Evolutionary conservation across 257 asterid species (phyloP).

Genomic region (Marsdenia floribunda): DNA sequence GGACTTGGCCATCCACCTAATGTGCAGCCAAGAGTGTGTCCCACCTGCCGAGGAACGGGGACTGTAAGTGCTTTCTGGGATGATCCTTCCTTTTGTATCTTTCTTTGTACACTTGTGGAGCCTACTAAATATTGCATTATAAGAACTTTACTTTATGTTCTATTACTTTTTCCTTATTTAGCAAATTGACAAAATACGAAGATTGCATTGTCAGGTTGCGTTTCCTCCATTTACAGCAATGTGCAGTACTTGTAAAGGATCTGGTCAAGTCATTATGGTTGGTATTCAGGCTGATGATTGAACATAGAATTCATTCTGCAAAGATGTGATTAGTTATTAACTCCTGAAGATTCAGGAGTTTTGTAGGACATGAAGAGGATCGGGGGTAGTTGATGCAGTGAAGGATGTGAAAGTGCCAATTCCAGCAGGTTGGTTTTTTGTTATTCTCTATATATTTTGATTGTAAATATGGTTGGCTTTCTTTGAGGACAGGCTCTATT

Average conservation of each 20-base stretch:
- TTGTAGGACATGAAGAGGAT: conserved; percentile 68
- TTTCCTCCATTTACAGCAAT: conserved; percentile 75
- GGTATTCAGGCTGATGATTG: conserved; percentile 13
- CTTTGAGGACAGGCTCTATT: not conserved
- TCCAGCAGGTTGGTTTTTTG: conserved; percentile 66
- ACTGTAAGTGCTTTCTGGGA: conserved; percentile 43
- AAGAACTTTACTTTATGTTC: conserved; percentile 11
- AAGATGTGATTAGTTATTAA: conserved; percentile 7
- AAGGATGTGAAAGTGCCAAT: conserved; percentile 69
- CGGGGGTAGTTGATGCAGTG: conserved; percentile 66
- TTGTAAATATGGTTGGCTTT: too few relatives aligned
- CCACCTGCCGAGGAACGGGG: conserved; percentile 77
- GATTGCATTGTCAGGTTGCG: conserved; percentile 46
- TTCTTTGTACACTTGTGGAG: not conserved
- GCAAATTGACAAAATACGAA: not conserved
- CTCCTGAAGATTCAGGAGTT: conserved; percentile 37
- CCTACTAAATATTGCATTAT: not conserved
- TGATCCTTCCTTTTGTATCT: not conserved
- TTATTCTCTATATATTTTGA: not conserved
- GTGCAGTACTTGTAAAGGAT: conserved; percentile 73
- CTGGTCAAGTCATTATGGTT: conserved; percentile 73
- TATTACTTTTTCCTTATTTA: not conserved
- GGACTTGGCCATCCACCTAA: conserved; percentile 73
- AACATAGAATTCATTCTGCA: conserved; percentile 11
- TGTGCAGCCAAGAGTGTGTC: conserved; percentile 58